Conservation (phyloP, 441 rosid genomes). For the Bruguiera hainesii region DNA sequence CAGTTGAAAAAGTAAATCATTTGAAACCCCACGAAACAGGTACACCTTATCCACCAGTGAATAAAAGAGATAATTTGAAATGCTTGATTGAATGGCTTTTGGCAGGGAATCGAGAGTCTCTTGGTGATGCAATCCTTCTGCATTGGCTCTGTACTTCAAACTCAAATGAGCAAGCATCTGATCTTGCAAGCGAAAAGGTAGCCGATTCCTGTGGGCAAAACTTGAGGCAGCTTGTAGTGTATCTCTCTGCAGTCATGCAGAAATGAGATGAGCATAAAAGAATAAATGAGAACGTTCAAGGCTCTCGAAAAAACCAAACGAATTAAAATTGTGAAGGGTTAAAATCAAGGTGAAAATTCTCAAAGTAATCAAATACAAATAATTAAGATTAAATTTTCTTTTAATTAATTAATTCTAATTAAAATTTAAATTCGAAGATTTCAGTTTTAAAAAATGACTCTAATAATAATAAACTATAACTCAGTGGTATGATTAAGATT, state of each 20-base stretch:
- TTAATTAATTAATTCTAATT: too few relatives aligned
- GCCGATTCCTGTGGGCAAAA: slow-evolving; percentile 72
- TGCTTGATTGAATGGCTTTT: slow-evolving; percentile 82
- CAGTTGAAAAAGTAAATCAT: slow-evolving; percentile 92
- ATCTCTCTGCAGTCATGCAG: slow-evolving; percentile 55
- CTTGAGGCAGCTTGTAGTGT: slow-evolving; percentile 74
- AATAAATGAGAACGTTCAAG: slow-evolving; percentile 1
- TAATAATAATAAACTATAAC: too few relatives aligned
- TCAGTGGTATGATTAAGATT: not conserved
- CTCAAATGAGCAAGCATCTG: slow-evolving; percentile 90
- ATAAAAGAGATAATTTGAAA: slow-evolving; percentile 68
- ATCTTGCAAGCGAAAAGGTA: slow-evolving; percentile 74
- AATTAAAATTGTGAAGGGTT: not conserved
- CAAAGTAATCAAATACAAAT: not conserved
- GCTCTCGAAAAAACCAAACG: not conserved
- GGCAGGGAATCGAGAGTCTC: slow-evolving; percentile 79
- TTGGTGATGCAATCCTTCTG: slow-evolving; percentile 92
- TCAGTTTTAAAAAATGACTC: not conserved
- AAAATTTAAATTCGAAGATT: too few relatives aligned
- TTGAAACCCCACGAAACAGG: slow-evolving; percentile 87
- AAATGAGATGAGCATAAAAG: slow-evolving; percentile 15
- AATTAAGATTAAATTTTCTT: not conserved
- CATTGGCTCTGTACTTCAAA: slow-evolving; percentile 72
- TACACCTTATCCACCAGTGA: slow-evolving; percentile 74
- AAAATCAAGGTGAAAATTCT: too few relatives aligned